Conservation (phyloP, 2,329 filamentous ascomycete species). For the Coniochaeta sp. region DNA sequence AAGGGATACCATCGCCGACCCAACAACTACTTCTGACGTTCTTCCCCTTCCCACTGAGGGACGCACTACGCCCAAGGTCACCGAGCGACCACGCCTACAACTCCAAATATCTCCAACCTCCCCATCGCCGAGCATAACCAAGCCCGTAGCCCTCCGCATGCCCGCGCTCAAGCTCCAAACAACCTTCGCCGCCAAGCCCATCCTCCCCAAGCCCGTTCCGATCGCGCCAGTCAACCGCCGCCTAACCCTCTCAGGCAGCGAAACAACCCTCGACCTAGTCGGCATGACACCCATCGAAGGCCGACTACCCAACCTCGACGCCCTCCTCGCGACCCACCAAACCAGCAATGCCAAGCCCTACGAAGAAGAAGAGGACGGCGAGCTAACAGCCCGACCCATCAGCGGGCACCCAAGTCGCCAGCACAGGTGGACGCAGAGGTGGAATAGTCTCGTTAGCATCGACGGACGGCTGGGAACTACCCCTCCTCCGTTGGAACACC, state of each 20-base stretch:
- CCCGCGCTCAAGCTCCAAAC: slow-evolving; percentile 11
- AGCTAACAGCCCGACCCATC: slow-evolving; percentile 15
- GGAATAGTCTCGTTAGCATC: slow-evolving; percentile 2
- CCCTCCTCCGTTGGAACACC: background rate
- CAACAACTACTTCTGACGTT: background rate
- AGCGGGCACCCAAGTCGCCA: slow-evolving; percentile 7
- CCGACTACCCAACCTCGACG: background rate
- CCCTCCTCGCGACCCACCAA: background rate
- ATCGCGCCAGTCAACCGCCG: background rate
- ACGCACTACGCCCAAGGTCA: background rate
- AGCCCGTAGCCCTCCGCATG: slow-evolving; percentile 4
- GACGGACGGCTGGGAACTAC: slow-evolving; percentile 5
- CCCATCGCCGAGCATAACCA: background rate
- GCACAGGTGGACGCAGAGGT: background rate
- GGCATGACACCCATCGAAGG: slow-evolving; percentile 1
- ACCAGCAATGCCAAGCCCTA: background rate
- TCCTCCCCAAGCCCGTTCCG: background rate
- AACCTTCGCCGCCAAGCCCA: background rate
- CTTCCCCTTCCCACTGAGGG: background rate
- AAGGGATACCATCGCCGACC: background rate
- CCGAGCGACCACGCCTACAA: background rate
- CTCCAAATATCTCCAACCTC: background rate
- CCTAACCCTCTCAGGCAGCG: background rate
- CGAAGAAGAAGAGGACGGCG: slow-evolving; percentile 12
- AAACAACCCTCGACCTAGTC: background rate